Evolutionary conservation across 306 rosid species (phyloP).

Genomic region (Vigna angularis): DNA sequence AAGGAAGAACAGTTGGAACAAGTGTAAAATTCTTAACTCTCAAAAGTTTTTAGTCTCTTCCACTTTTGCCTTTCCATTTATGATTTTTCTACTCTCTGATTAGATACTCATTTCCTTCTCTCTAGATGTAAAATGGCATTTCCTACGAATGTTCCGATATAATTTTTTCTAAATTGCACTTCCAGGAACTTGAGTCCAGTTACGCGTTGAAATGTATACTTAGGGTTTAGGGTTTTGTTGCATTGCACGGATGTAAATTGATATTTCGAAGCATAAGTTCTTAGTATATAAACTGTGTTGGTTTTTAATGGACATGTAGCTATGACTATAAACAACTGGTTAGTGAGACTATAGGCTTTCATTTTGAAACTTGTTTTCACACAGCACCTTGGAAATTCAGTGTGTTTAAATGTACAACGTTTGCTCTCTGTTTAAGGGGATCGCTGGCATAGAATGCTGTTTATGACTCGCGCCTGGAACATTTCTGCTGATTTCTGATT

Average conservation of each 20-base stretch:
- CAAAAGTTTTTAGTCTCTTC: not conserved
- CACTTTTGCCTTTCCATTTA: not conserved
- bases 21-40: not conserved
- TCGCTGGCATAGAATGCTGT: not conserved
- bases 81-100: not conserved
- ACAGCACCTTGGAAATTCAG: not conserved
- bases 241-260: not conserved
- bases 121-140: not conserved
- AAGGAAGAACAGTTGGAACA: not conserved
- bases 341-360: constrained; percentile 23
- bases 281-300: not conserved
- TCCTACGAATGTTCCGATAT: constrained; percentile 19
- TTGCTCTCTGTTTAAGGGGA: constrained; percentile 26
- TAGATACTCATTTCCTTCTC: not conserved
- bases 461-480: not conserved
- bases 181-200: constrained; percentile 6
- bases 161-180: constrained; percentile 20
- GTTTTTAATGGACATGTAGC: not conserved
- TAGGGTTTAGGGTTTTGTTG: constrained; percentile 59
- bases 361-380: constrained; percentile 15
- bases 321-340: not conserved
- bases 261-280: constrained; percentile 5
- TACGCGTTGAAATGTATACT: constrained; percentile 6
- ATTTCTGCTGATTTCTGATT: constrained; percentile 32
- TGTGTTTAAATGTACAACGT: constrained; percentile 11